Evolutionary conservation across 2,329 filamentous ascomycete species (phyloP).

Genomic region (Phaeosphaeriaceae sp.): DNA sequence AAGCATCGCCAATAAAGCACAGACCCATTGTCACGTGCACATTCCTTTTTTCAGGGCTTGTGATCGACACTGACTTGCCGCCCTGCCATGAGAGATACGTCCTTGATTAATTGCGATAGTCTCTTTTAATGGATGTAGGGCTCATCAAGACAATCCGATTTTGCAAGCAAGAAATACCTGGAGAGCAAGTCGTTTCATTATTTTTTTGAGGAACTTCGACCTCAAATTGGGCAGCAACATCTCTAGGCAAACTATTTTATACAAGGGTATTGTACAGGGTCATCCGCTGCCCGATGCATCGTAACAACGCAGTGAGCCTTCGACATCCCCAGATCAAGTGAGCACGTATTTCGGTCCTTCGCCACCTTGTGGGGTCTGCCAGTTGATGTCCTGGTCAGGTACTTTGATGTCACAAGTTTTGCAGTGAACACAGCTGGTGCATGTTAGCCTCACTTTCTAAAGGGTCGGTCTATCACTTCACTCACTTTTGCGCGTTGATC

Average conservation of each 20-base stretch:
- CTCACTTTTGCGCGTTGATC: slow-evolving; percentile 97
- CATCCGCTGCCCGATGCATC: no score
- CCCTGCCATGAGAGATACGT: no score
- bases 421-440: slow-evolving; percentile 89
- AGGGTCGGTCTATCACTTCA: slow-evolving; percentile 29
- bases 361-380: slow-evolving; percentile 85
- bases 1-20: slow-evolving; percentile 3
- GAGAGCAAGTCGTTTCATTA: no score
- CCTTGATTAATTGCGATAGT: no score
- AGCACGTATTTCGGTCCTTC: slow-evolving; percentile 72
- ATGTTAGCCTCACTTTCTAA: slow-evolving; percentile 31
- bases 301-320: background rate
- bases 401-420: slow-evolving; percentile 99
- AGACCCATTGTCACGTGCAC: slow-evolving; percentile 10
- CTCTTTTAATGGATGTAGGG: no score
- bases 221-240: slow-evolving; percentile 18
- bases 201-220: background rate
- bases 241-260: slow-evolving; percentile 4
- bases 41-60: no score
- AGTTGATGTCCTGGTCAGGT: slow-evolving; percentile 95
- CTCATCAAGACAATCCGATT: background rate
- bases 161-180: background rate
- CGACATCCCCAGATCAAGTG: slow-evolving; percentile 48
- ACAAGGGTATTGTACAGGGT: no score
- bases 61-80: no score